phyloP scores from a whole-genome alignment of 2,329 filamentous ascomycete species.

The Colletotrichum lindemuthianum region DNA sequence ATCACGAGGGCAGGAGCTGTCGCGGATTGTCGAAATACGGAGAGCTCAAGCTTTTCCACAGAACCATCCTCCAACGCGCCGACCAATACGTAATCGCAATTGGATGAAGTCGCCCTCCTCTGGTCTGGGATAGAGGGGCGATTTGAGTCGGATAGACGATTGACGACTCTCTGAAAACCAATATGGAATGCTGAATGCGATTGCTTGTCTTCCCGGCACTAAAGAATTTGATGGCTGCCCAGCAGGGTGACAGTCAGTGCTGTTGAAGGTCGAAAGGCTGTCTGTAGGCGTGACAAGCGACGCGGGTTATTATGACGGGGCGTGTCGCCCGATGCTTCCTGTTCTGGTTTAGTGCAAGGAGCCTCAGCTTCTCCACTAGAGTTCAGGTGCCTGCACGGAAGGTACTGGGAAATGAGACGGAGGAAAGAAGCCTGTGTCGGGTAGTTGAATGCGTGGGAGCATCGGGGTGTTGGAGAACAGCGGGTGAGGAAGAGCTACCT shows the following conservation, averaged over 20 bases:
- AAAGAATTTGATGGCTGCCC: constrained; percentile 1
- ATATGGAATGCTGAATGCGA: constrained; percentile 13
- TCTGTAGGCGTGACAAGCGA: constrained; percentile 27
- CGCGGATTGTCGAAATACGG: constrained; percentile 36
- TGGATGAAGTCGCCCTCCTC: background rate
- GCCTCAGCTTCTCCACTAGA: background rate
- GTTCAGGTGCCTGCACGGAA: background rate
- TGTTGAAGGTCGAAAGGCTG: constrained; percentile 28
- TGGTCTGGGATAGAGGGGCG: too few relatives aligned
- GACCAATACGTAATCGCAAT: constrained; percentile 12
- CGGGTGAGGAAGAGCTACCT: background rate
- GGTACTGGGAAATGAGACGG: background rate
- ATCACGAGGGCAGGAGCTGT: constrained; percentile 31
- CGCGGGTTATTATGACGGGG: constrained; percentile 33
- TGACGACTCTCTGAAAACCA: constrained; percentile 6
- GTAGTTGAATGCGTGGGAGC: too few relatives aligned
- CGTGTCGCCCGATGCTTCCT: constrained; percentile 20
- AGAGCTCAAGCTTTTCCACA: constrained; percentile 34
- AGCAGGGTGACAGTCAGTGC: constrained; percentile 3
- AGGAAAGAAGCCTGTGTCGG: background rate
- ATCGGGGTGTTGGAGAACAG: too few relatives aligned
- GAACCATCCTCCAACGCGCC: constrained; percentile 34
- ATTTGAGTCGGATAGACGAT: constrained; percentile 9
- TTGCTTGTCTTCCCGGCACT: constrained; percentile 20
- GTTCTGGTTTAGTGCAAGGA: constrained; percentile 27